phyloP scores from a whole-genome alignment of 768 basidiomycete species.

The Tylopilus vinaceipallidus region DNA sequence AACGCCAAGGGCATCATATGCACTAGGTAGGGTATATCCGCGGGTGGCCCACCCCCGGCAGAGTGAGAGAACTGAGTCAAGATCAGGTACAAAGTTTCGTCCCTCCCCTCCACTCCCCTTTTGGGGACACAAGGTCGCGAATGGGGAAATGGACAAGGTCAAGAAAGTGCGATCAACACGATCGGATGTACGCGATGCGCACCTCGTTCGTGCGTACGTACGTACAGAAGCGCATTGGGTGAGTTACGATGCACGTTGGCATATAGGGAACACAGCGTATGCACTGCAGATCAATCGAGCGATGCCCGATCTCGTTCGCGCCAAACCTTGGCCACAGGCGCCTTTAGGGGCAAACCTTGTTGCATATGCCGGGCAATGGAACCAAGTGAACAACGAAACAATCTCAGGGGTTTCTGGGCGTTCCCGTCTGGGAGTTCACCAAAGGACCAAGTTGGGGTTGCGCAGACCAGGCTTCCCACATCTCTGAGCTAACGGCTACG shows the following conservation, averaged over 20 bases:
- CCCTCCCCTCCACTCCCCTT: not conserved
- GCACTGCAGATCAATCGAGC: no score
- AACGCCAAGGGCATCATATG: conserved; percentile 3
- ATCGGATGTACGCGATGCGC: not conserved
- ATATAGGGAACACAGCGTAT: no score
- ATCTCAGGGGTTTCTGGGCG: conserved; percentile 1
- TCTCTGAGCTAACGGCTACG: conserved; percentile 23
- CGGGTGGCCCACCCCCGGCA: no score
- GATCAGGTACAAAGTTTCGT: conserved; percentile 22
- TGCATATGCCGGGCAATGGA: not conserved
- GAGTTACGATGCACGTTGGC: conserved; percentile 3
- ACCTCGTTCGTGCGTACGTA: conserved; percentile 11
- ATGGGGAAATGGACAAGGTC: not conserved
- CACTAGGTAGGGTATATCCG: no score
- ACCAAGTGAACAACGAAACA: no score
- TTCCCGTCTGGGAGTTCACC: no score
- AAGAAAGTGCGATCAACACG: conserved; percentile 9
- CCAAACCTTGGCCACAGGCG: not conserved
- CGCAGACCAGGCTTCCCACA: conserved; percentile 20
- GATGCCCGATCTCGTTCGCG: no score
- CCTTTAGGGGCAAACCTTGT: conserved; percentile 10
- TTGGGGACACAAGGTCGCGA: not conserved
- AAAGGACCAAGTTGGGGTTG: conserved; percentile 1
- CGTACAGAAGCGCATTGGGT: not conserved
- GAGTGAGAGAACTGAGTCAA: conserved; percentile 6